Base-by-base conservation (phyloP, 208 protist species). In the Porcisia hertigi region DNA sequence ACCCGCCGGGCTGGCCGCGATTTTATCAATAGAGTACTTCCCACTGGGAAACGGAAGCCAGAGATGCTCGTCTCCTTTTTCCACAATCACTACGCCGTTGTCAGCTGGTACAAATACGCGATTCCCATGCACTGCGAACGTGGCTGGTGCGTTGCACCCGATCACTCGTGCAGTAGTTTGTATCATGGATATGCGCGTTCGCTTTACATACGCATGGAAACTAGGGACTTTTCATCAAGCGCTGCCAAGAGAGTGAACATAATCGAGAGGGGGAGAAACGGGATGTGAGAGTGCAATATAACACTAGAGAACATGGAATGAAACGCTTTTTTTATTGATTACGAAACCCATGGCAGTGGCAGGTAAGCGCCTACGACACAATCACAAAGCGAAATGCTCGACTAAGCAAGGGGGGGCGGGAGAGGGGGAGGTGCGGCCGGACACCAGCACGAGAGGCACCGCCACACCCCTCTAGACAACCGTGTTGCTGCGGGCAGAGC, bases 41-140 rank as follows among this genome's bases (percentile, higher is more conserved):
- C 88, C 93, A 63, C 81, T 73, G 23, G 65, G 34, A 55, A 81
- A 72, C 11, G 90, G 86, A 36, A 85, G 49, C 88, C 91, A 96
- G n/a, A 91, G 81, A 30, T 49, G 71, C 30, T 84, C 84, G 16
- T 83, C 49, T 47, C 30, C 58, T 1, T 69, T 52, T 30, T 86
- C 67, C 14, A 71, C 74, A 5, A 88, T 55, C 49, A 91, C 47
- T 34, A 95, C 78, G 59, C 86, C 80, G 72, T 84, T 76, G 34
- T 85, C 84, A 1, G 80, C 78, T n/a, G 84, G 87, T 41, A 88
- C 9, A 66, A 92, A 88, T 30, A 88, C 36, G 14, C 55, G 72
- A 23, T 84, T 72, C 34, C 72, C 73, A 55, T 81, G 77, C 1
- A 69, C 52, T n/a, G 73, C 82, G 23, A 91, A 86, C 30, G 66